These are phyloP conservation scores for Pezicula radicicola DNA, from an alignment of 2,329 filamentous ascomycete species.

Conservation along the genomic window DNA sequence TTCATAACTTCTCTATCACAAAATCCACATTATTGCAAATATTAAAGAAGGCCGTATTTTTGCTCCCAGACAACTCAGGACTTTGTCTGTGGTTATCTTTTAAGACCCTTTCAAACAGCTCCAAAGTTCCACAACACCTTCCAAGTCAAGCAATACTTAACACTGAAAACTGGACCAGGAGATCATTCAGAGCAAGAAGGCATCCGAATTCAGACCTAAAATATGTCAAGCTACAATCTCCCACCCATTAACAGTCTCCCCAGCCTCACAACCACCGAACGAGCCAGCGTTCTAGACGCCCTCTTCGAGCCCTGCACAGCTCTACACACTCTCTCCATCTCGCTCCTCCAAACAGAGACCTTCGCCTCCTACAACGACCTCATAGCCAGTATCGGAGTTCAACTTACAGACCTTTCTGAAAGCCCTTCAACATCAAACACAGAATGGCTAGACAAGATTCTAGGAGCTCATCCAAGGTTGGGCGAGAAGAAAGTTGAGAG, in stretches of 20 bases:
- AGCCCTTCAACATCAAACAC: conserved; percentile 47
- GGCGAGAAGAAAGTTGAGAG: conserved; percentile 82
- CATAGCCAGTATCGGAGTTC: conserved; percentile 61
- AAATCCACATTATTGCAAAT: not conserved
- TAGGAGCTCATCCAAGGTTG: conserved; percentile 79
- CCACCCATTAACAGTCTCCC: conserved; percentile 56
- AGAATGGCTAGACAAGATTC: conserved; percentile 63
- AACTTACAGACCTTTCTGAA: conserved; percentile 58
- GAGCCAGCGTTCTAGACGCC: conserved; percentile 63
- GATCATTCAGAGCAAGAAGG: no score
- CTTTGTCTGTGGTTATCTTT: no score
- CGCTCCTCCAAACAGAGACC: conserved; percentile 55
- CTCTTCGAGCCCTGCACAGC: conserved; percentile 81
- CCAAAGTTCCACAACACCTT: no score
- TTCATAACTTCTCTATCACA: not conserved
- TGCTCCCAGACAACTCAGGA: no score
- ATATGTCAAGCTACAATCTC: conserved; percentile 37
- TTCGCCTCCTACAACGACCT: conserved; percentile 69
- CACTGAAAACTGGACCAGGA: no score
- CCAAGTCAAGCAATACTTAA: no score
- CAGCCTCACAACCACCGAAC: conserved; percentile 49
- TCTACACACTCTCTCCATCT: conserved; percentile 70
- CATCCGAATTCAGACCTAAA: not conserved
- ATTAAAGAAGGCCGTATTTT: no score
- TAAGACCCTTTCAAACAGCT: no score